Conservation (phyloP, 768 basidiomycete genomes). For the Collybia nuda region DNA sequence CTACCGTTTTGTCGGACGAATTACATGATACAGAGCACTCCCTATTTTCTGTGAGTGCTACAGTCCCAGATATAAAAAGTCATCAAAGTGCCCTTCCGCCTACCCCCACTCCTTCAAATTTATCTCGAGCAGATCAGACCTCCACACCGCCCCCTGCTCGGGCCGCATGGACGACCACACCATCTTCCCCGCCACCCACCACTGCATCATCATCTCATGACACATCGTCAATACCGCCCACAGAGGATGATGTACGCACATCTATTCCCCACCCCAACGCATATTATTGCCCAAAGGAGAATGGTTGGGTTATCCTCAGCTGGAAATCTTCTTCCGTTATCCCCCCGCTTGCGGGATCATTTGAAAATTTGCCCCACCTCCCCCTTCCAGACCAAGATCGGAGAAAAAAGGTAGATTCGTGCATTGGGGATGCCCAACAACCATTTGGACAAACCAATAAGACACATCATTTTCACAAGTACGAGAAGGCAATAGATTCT, state of each 20-base stretch:
- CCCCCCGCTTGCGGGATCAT: constrained; percentile 62
- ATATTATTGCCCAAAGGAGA: constrained; percentile 80
- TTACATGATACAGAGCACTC: constrained; percentile 75
- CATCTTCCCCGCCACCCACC: constrained; percentile 3
- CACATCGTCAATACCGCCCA: constrained; percentile 30
- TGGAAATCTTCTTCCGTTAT: constrained; percentile 65
- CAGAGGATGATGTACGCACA: constrained; percentile 63
- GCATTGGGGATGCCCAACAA: constrained; percentile 51
- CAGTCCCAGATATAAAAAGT: constrained; percentile 19
- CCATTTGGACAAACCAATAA: constrained; percentile 48
- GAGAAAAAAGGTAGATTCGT: constrained; percentile 48
- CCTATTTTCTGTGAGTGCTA: constrained; percentile 58
- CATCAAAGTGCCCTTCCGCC: neutral
- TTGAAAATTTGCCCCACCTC: constrained; percentile 34
- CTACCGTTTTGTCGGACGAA: constrained; percentile 63
- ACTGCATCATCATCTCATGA: constrained; percentile 5
- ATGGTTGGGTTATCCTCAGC: constrained; percentile 77
- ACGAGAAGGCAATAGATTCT: constrained; percentile 70
- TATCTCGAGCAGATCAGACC: neutral
- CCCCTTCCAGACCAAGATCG: constrained; percentile 57
- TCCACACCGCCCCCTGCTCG: neutral
- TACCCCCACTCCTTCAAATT: neutral
- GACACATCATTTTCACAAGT: constrained; percentile 83
- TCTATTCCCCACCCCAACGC: constrained; percentile 81
- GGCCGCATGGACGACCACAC: neutral